Evolutionary conservation across 225 moss, liverwort and hornwort species (phyloP), one percentile per base, ranked within the genome.

Genomic region (Antitrichia curtipendula): DNA sequence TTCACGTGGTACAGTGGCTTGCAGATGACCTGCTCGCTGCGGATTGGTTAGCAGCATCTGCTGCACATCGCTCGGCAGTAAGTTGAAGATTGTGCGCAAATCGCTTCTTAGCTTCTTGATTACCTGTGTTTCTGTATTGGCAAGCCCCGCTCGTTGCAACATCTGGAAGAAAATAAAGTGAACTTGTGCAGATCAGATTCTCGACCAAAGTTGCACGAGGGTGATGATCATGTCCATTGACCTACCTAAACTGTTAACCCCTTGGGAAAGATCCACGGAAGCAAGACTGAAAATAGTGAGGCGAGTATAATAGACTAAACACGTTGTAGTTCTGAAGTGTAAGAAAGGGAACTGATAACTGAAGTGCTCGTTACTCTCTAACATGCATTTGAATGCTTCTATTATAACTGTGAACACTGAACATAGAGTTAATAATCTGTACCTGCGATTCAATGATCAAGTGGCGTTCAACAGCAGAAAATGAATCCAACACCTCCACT

Each of bases 11-110:
- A 27, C 29, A 77, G 90, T 88, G 71, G 87, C 92, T 89, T 96
- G 95, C 89, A 98, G 93, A 75, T 97, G 97, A 38, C 91, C 91
- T 77, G 98, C 96, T 88, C 98, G 92, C 85, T 95, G 95, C 27
- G 98, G 98, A 72, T 97, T 98, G 76, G 96, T 94, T 71, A 98
- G 90, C 64, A 98, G 97, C 95, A 95, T 96, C 91, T 98, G 95
- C 89, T 97, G 98, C 89, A 97, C 95, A 88, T 98, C 98, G 74
- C 82, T 92, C 13, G 96, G 97, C 82, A 98, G 90, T 36, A 88
- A 91, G 84, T 94, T 94, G 80, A 98, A 98, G 84, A 98, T 96
- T 65, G 94, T 93, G 32, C 93, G 93, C 89, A 98, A 85, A 91
- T 98, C 98, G 75, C 95, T 97, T 81, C 97, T 95, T 52, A 98